Percentiles rank a stretch among this genome's conserved stretches.
These are phyloP conservation scores for Podospora pseudoanserina DNA, from an alignment of 495 filamentous ascomycete genomes.

Conservation along the genomic window DNA sequence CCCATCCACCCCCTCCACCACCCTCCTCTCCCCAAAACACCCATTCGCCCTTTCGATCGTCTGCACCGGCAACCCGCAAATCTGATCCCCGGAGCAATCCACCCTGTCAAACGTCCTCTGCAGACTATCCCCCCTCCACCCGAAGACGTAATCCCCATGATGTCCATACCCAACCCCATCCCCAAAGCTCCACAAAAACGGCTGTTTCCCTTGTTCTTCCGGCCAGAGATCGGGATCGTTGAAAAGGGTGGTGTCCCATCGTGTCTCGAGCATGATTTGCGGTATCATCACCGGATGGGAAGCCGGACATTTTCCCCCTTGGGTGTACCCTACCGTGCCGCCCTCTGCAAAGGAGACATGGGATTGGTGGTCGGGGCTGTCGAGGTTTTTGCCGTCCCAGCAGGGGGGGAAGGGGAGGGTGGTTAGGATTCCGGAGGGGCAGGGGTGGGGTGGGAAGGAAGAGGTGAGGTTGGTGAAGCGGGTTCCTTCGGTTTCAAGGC, in stretches of 20 bases:
- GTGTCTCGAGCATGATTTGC: conserved; percentile 42
- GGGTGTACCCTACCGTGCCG: conserved; percentile 29
- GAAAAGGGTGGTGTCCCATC: conserved; percentile 44
- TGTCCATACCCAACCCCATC: conserved; percentile 9
- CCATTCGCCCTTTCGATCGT: not conserved
- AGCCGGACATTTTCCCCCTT: conserved; percentile 38
- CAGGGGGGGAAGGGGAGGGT: conserved; percentile 46
- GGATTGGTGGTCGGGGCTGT: conserved; percentile 48
- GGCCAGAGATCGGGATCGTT: conserved; percentile 38
- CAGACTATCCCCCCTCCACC: conserved; percentile 37
- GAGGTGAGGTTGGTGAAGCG: conserved; percentile 25
- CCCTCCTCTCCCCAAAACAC: not conserved
- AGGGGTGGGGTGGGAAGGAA: conserved; percentile 39
- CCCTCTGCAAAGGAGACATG: conserved; percentile 39
- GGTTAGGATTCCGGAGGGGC: conserved; percentile 41
- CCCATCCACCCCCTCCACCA: conserved; percentile 2
- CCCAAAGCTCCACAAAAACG: conserved; percentile 32
- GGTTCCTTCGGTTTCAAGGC: conserved; percentile 32
- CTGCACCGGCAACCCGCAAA: conserved; percentile 1
- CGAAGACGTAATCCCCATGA: conserved; percentile 13
- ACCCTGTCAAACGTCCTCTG: conserved; percentile 39
- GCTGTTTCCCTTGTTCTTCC: conserved; percentile 32
- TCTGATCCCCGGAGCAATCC: not conserved
- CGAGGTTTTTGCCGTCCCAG: conserved; percentile 52
- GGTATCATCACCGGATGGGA: conserved; percentile 40